Conservation (phyloP, 164 flowering plant species). For the Euptelea pleiosperma region DNA sequence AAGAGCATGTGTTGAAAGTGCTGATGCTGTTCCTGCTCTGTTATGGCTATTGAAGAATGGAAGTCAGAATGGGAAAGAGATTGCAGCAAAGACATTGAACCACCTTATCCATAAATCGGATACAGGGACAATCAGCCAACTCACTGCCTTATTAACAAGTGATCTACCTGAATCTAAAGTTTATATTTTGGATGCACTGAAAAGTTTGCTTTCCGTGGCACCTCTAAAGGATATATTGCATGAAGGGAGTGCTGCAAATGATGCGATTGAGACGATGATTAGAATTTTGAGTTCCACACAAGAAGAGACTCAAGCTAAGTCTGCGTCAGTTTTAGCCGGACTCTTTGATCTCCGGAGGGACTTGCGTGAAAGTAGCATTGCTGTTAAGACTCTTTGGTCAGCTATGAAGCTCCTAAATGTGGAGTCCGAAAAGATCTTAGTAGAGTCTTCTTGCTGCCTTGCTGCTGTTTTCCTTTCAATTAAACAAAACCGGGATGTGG, state of each 20-base stretch:
- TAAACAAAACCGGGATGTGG: constrained; percentile 74
- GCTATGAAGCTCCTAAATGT: constrained; percentile 62
- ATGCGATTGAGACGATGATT: constrained; percentile 93
- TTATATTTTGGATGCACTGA: constrained; percentile 88
- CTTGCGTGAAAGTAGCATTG: constrained; percentile 80
- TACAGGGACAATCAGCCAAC: constrained; percentile 95
- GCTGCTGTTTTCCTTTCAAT: constrained; percentile 93
- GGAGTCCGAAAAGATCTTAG: constrained; percentile 67
- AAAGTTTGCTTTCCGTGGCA: constrained; percentile 85
- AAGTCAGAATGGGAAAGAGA: constrained; percentile 83
- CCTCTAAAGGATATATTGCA: constrained; percentile 69
- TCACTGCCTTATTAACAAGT: constrained; percentile 82
- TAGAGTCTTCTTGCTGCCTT: constrained; percentile 72
- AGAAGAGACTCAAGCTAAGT: constrained; percentile 94
- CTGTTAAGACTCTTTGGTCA: constrained; percentile 69
- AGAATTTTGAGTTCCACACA: constrained; percentile 66
- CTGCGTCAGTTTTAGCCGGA: constrained; percentile 82
- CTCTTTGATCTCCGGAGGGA: constrained; percentile 78
- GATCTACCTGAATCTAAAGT: constrained; percentile 95
- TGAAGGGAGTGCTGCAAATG: constrained; percentile 96
- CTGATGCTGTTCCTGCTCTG: constrained; percentile 98
- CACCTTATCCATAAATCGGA: constrained; percentile 96
- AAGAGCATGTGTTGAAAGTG: constrained; percentile 98
- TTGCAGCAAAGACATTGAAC: constrained; percentile 90
- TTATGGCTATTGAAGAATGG: constrained; percentile 96